phyloP scores from a whole-genome alignment of 2,329 filamentous ascomycete species.

The Dryadomyces sulphureus region DNA sequence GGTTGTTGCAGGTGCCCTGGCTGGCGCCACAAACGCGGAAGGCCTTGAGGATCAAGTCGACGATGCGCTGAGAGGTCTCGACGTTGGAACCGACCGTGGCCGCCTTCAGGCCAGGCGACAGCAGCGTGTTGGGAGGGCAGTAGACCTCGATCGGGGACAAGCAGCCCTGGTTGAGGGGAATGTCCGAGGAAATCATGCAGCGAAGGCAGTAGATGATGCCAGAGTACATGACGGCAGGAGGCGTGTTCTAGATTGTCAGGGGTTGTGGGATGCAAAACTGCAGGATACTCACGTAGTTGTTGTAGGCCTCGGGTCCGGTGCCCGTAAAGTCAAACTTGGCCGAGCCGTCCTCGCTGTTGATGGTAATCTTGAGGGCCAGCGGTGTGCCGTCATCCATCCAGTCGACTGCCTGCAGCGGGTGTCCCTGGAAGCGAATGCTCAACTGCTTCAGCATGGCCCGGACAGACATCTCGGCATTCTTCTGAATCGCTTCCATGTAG shows the following conservation, averaged over 20 bases:
- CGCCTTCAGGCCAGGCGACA: constrained; percentile 12
- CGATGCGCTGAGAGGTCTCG: constrained; percentile 16
- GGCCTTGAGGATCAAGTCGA: constrained; percentile 14
- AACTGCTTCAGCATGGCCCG: constrained; percentile 51
- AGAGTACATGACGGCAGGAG: constrained; percentile 4
- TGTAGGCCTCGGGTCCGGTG: constrained; percentile 13
- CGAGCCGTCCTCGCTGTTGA: constrained; percentile 23
- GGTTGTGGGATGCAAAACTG: too few relatives aligned
- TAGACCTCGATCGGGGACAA: constrained; percentile 18
- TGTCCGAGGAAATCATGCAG: constrained; percentile 19
- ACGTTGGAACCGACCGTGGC: constrained; percentile 26
- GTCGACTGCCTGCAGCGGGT: constrained; percentile 19
- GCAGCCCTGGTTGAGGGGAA: constrained; percentile 24
- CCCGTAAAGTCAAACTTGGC: constrained; percentile 23
- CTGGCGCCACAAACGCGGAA: constrained; percentile 14
- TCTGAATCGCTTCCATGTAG: constrained; percentile 67
- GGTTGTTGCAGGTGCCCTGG: constrained; percentile 17
- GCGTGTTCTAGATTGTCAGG: constrained; percentile 4
- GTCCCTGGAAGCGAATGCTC: constrained; percentile 35
- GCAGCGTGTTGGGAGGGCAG: constrained; percentile 16
- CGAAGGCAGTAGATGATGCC: constrained; percentile 23
- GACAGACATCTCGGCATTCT: constrained; percentile 60
- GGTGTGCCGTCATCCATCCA: constrained; percentile 25
- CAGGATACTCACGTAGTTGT: too few relatives aligned
- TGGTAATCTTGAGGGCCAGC: constrained; percentile 18